These are phyloP conservation scores for Aspergillus incahuasiensis DNA, from an alignment of 495 filamentous ascomycete genomes.

Conservation along the genomic window DNA sequence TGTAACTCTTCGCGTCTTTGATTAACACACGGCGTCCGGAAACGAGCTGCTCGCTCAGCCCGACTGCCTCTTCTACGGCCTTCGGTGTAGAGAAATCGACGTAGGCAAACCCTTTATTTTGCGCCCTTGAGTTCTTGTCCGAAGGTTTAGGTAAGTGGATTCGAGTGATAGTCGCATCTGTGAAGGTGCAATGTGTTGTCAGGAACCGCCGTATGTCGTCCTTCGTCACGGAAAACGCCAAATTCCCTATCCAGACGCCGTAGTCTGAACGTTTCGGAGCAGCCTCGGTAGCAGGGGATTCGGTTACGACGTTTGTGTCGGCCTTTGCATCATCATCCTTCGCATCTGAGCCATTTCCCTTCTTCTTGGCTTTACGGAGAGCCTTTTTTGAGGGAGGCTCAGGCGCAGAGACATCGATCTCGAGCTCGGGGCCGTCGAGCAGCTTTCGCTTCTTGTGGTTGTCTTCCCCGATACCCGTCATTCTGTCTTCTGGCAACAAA, in stretches of 20 bases:
- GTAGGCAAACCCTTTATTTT: conserved; percentile 92
- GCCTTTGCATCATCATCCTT: conserved; percentile 11
- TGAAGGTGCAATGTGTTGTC: conserved; percentile 61
- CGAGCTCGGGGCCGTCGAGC: conserved; percentile 59
- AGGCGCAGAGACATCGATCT: conserved; percentile 80
- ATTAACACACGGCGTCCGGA: conserved; percentile 76
- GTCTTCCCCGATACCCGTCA: conserved; percentile 30
- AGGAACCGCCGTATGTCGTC: conserved; percentile 71
- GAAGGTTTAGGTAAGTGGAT: conserved; percentile 66
- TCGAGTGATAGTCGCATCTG: conserved; percentile 67
- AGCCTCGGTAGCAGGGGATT: conserved; percentile 30
- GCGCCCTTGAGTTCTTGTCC: conserved; percentile 45
- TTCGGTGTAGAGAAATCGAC: conserved; percentile 76
- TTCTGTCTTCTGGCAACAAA: conserved; percentile 9
- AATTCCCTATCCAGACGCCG: conserved; percentile 94
- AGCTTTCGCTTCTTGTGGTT: conserved; percentile 67
- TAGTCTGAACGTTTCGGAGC: conserved; percentile 62
- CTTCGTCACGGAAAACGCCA: conserved; percentile 73
- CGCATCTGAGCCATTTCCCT: conserved; percentile 34
- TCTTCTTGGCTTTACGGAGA: conserved; percentile 74
- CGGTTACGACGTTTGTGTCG: conserved; percentile 32
- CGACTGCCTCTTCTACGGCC: conserved; percentile 66
- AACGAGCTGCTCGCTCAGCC: conserved; percentile 73
- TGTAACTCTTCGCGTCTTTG: conserved; percentile 82
- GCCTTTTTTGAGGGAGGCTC: conserved; percentile 94